Conservation (phyloP, 2,329 filamentous ascomycete species). For the Penicillium sp. region DNA sequence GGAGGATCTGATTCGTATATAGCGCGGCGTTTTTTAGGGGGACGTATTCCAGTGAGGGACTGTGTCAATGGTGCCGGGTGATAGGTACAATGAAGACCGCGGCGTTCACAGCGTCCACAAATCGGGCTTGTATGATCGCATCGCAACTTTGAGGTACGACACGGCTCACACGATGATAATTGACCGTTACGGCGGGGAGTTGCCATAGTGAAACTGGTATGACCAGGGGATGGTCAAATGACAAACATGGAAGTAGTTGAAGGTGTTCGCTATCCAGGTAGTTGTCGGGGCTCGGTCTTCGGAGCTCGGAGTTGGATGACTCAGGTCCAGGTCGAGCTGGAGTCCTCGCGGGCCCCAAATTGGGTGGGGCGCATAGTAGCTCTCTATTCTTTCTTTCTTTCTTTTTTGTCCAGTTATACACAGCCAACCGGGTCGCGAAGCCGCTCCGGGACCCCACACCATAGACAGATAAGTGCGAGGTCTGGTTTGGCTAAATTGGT, state of each 20-base stretch:
- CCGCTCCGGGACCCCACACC: too few relatives aligned
- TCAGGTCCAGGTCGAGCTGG: background rate
- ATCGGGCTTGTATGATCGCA: slow-evolving; percentile 16
- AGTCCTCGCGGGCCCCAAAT: too few relatives aligned
- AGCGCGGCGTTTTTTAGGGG: background rate
- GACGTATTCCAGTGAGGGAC: background rate
- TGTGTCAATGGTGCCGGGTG: slow-evolving; percentile 2
- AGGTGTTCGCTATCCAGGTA: background rate
- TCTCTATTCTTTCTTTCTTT: too few relatives aligned
- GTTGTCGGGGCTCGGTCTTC: background rate
- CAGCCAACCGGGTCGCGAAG: too few relatives aligned
- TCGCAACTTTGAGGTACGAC: slow-evolving; percentile 20
- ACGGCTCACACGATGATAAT: slow-evolving; percentile 20
- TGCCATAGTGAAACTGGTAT: background rate
- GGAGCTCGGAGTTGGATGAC: background rate
- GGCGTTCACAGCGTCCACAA: slow-evolving; percentile 2
- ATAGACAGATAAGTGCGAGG: too few relatives aligned
- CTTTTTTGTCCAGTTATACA: too few relatives aligned
- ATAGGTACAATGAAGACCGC: background rate
- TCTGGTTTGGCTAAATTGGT: too few relatives aligned
- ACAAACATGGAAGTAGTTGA: background rate
- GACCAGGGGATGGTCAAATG: background rate
- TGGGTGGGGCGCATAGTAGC: too few relatives aligned
- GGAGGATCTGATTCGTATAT: background rate
- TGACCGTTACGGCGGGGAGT: slow-evolving; percentile 5